phyloP scores from a whole-genome alignment of 1,284 basidiomycete species.

The Prillingera fragicola region DNA sequence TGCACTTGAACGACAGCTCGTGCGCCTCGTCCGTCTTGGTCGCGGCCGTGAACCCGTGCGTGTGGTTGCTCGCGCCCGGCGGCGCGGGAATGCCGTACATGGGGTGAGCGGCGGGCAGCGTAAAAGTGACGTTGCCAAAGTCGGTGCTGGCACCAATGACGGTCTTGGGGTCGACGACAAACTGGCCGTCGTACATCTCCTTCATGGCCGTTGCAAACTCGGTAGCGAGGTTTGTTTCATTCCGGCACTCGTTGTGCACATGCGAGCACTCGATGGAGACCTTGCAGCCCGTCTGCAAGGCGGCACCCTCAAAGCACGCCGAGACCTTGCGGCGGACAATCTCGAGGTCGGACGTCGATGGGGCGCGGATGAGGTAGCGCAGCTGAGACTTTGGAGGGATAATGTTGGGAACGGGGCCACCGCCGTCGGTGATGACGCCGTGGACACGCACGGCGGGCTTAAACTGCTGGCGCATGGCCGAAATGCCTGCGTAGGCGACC shows the following conservation, averaged over 20 bases:
- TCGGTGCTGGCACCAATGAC: conserved; percentile 7
- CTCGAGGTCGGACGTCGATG: conserved; percentile 56
- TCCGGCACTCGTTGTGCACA: conserved; percentile 56
- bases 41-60: conserved; percentile 17
- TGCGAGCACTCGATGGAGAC: conserved; percentile 51
- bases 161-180: conserved; percentile 60
- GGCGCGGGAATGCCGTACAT: conserved; percentile 14
- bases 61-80: conserved; percentile 15
- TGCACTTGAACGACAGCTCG: conserved; percentile 30
- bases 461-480: conserved; percentile 66
- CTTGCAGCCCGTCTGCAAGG: conserved; percentile 63
- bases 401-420: conserved; percentile 54
- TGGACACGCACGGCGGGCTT: conserved; percentile 51
- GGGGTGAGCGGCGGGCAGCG: conserved; percentile 49
- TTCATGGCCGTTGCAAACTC: conserved; percentile 8
- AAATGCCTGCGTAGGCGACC: conserved; percentile 66
- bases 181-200: conserved; percentile 35
- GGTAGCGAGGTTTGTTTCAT: conserved; percentile 12
- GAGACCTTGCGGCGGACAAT: conserved; percentile 54
- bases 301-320: conserved; percentile 64
- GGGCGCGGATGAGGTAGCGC: conserved; percentile 62
- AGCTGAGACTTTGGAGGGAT: conserved; percentile 72
- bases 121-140: conserved; percentile 51
- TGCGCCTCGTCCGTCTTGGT: conserved; percentile 20
- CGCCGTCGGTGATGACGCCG: conserved; percentile 59